These are phyloP conservation scores for Pseudozyma pruni DNA, from an alignment of 1,284 basidiomycete species.

Conservation along the genomic window DNA sequence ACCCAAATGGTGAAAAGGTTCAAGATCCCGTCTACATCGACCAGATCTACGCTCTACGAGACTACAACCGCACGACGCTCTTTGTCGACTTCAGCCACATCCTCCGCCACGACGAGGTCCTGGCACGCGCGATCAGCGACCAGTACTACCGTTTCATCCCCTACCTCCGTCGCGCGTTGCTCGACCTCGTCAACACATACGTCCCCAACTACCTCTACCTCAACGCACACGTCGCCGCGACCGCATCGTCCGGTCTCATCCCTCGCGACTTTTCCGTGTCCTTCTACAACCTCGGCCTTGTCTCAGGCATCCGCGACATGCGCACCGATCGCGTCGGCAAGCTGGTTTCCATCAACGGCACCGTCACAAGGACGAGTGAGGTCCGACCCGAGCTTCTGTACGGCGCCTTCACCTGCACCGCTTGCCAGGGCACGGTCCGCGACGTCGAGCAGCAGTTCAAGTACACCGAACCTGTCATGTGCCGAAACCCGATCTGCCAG, in stretches of 20 bases:
- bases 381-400: slow-evolving; percentile 93
- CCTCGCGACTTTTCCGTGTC: slow-evolving; percentile 94
- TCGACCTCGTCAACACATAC: slow-evolving; percentile 86
- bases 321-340: slow-evolving; percentile 67
- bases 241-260: slow-evolving; percentile 80
- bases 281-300: slow-evolving; percentile 94
- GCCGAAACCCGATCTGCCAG: slow-evolving; percentile 90
- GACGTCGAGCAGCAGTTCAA: slow-evolving; percentile 99
- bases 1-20: slow-evolving; percentile 69
- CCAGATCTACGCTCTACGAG: slow-evolving; percentile 90
- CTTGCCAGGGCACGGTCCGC: slow-evolving; percentile 85
- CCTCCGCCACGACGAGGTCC: slow-evolving; percentile 86
- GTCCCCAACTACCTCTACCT: slow-evolving; percentile 93
- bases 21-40: slow-evolving; percentile 79
- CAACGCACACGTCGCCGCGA: slow-evolving; percentile 73
- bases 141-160: slow-evolving; percentile 92
- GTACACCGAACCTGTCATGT: slow-evolving; percentile 97
- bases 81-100: slow-evolving; percentile 96
- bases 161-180: slow-evolving; percentile 87
- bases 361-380: slow-evolving; percentile 94
- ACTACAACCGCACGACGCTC: slow-evolving; percentile 91
- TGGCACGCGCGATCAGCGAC: slow-evolving; percentile 89
- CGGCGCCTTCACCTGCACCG: slow-evolving; percentile 91
- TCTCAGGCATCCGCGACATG: slow-evolving; percentile 93
- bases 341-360: slow-evolving; percentile 63